Base-by-base conservation (phyloP, 331 rosid species). In the Malus hybrid region DNA sequence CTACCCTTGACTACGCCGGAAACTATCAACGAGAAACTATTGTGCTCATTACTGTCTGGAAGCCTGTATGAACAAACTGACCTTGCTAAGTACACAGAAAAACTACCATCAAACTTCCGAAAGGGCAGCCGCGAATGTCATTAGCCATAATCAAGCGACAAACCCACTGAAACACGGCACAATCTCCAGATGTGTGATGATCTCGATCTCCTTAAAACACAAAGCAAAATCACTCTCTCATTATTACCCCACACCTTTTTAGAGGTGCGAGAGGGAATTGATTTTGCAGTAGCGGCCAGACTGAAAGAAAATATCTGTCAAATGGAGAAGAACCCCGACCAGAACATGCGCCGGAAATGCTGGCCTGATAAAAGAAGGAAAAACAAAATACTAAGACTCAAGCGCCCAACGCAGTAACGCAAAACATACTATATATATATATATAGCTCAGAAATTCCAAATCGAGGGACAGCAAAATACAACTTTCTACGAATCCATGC, bases 81-180 rank as follows among this genome's bases (percentile, higher is more conserved):
- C 52, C 76, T 57, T 78, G 71, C 71, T 52, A 68, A 42, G 73
- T 57, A 63, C 70, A 44, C 64, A 11, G 7, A 63, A 16, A 75
- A 76, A 66, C 65, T 63, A 78, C 46, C 58, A 79, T 68, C 84
- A 79, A 78, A 80, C 89, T 87, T 78, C 88, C 71, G 63, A 79
- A 60, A 61, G 68, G 55, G 79, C 58, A 82, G 71, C 74, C 77
- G 70, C 34, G n/a, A 72, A 57, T 53, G 79, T 55, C 82, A 85
- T 95, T 95, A 95, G 93, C 99, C 99, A 81, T 95, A 95, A 90
- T 95, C 99, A 76, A 95, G 84, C 3, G 91, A 86, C 79, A 90
- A 85, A 42, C 99, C 99, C 81, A 76, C 97, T 22, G 94, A 87
- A 75, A 92, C 89, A 67, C 99, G 99, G 74, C 99, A 92, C 89